Conservation (phyloP, 2,329 filamentous ascomycete genomes). For the Diaporthe caulivora region DNA sequence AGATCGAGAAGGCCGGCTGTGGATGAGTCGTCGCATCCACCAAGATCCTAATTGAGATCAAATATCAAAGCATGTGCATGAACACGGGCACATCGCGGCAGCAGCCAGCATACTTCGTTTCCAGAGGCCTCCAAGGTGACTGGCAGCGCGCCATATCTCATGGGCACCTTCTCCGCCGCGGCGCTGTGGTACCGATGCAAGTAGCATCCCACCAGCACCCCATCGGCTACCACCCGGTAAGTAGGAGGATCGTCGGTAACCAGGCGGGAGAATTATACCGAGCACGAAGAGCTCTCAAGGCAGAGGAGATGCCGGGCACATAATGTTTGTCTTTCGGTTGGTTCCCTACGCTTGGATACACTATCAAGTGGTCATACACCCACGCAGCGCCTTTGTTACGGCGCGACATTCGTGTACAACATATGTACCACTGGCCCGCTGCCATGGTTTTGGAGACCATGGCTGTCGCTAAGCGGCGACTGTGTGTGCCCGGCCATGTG, state of each 20-base stretch:
- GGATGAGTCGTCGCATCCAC: background rate
- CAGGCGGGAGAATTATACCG: conserved; percentile 3
- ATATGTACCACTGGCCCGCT: background rate
- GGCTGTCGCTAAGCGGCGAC: background rate
- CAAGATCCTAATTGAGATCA: background rate
- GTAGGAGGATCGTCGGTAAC: conserved; percentile 20
- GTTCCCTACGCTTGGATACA: background rate
- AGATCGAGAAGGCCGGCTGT: too few relatives aligned
- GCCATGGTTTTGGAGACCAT: background rate
- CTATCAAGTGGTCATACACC: background rate
- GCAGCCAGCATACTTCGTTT: background rate
- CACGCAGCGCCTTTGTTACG: background rate
- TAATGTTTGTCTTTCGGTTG: background rate
- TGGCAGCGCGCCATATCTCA: background rate
- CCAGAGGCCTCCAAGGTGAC: background rate
- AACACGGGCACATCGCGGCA: background rate
- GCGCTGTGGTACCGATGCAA: conserved; percentile 19
- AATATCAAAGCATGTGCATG: conserved; percentile 16
- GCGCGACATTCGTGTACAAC: background rate
- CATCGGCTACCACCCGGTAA: conserved; percentile 16
- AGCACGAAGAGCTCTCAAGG: background rate
- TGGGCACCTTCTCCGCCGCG: conserved; percentile 1
- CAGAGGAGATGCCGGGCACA: background rate
- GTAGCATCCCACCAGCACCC: conserved; percentile 8
- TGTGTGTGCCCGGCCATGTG: background rate